Evolutionary conservation across 176 grass and related monocot species (phyloP).

Genomic region (Tuctoria greenei): DNA sequence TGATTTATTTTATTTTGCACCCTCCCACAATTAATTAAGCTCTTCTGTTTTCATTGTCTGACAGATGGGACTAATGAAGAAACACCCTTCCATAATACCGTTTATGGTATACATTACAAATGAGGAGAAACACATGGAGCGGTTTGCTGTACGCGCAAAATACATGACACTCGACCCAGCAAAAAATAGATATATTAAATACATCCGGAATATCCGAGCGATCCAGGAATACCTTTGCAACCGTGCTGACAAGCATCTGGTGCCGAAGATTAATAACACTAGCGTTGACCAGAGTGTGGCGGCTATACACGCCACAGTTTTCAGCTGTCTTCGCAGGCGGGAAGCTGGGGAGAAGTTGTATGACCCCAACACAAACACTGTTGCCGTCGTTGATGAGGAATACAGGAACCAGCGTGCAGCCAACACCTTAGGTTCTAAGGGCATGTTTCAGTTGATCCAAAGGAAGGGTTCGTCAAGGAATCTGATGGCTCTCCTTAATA

Average conservation of each 20-base stretch:
- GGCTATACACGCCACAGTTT: constrained; percentile 84
- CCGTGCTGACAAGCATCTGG: constrained; percentile 88
- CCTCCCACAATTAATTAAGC: constrained; percentile 20
- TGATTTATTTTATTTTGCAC: neutral
- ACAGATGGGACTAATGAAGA: constrained; percentile 99
- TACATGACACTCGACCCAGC: constrained; percentile 96
- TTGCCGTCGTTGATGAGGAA: constrained; percentile 66
- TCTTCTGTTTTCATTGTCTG: constrained; percentile 25
- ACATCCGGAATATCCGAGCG: constrained; percentile 81
- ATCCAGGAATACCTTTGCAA: constrained; percentile 92
- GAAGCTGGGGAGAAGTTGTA: constrained; percentile 73
- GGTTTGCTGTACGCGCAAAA: constrained; percentile 92
- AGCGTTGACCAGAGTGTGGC: constrained; percentile 91
- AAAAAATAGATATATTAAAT: constrained; percentile 96
- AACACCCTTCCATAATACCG: constrained; percentile 94
- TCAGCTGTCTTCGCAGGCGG: constrained; percentile 68
- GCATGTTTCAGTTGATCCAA: constrained; percentile 92
- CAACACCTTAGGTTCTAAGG: constrained; percentile 85
- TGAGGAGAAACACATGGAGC: constrained; percentile 92
- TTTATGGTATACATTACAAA: constrained; percentile 97
- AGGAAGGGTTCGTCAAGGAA: constrained; percentile 77
- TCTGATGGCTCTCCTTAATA: constrained; percentile 89
- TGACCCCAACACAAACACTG: constrained; percentile 72
- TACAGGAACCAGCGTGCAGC: constrained; percentile 82
- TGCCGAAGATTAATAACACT: constrained; percentile 97